Conservation (phyloP, 306 rosid genomes). For the Citrullus colocynthis region DNA sequence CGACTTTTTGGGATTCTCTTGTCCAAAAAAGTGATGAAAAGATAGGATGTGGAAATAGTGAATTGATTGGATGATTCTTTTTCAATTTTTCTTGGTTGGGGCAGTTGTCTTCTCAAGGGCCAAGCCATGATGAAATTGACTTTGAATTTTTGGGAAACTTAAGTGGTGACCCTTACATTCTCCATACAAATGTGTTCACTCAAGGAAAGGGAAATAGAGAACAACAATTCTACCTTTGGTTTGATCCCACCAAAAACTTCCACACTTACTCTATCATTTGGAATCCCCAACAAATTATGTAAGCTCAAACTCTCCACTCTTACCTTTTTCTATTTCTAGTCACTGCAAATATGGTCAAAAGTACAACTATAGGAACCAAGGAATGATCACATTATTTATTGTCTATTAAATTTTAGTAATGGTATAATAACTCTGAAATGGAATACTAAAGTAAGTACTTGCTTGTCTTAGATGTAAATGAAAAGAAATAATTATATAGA, state of each 20-base stretch:
- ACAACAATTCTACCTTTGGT: slow-evolving; percentile 26
- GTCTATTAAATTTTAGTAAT: too few species aligned
- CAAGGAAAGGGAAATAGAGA: slow-evolving; percentile 77
- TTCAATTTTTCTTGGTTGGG: neutral
- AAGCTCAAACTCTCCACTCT: neutral
- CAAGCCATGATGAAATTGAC: slow-evolving; percentile 63
- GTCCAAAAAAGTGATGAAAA: neutral
- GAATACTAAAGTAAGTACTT: too few species aligned
- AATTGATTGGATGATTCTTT: neutral
- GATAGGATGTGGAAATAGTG: neutral
- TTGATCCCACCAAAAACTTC: slow-evolving; percentile 74
- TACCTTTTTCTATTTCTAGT: neutral
- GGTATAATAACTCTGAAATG: too few species aligned
- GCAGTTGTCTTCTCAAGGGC: slow-evolving; percentile 1
- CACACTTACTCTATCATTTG: slow-evolving; percentile 84
- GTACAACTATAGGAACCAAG: too few species aligned
- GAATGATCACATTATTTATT: too few species aligned
- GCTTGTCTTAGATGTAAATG: too few species aligned
- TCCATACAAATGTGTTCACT: slow-evolving; percentile 33
- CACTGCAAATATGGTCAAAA: neutral
- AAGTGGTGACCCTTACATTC: slow-evolving; percentile 58
- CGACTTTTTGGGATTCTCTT: neutral
- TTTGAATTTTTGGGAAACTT: slow-evolving; percentile 81
- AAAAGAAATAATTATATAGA: too few species aligned
- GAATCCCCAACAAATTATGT: slow-evolving; percentile 75